Evolutionary conservation across 2,329 filamentous ascomycete genomes (phyloP).

Genomic region (Pseudopyricularia cyperi): DNA sequence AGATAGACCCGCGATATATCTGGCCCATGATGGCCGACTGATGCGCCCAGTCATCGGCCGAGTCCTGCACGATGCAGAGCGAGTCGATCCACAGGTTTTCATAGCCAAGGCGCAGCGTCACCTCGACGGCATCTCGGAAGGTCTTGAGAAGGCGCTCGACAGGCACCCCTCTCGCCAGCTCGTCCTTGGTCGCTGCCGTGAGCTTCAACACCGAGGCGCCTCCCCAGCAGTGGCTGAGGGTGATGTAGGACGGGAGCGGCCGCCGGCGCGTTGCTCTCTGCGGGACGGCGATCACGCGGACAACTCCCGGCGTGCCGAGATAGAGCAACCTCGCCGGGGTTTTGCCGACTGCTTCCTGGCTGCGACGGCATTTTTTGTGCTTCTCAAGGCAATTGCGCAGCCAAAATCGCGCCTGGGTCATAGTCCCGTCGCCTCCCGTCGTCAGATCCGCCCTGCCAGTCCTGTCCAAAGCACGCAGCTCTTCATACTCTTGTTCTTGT

Average conservation of each 20-base stretch:
- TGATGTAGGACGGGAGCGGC: not conserved
- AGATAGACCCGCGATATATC: not conserved
- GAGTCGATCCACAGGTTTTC: conserved; percentile 2
- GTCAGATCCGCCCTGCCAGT: not conserved
- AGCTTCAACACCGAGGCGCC: not conserved
- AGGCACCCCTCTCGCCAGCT: not conserved
- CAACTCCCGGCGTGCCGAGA: not conserved
- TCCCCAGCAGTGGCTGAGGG: conserved; percentile 1
- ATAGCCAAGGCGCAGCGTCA: not conserved
- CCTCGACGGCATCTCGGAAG: conserved; percentile 5
- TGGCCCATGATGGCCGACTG: conserved; percentile 1
- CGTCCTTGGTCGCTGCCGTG: not conserved
- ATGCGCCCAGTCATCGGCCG: conserved; percentile 3
- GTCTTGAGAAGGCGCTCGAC: conserved; percentile 1
- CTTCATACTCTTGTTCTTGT: not conserved
- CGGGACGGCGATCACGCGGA: not conserved
- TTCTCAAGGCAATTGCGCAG: not conserved
- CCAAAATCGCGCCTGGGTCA: not conserved
- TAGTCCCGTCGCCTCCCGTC: not conserved
- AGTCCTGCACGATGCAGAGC: conserved; percentile 10
- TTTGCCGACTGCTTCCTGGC: not conserved
- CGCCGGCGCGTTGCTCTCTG: not conserved
- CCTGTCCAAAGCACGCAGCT: not conserved
- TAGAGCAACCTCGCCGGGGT: not conserved
- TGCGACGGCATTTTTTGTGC: not conserved